phyloP scores from a whole-genome alignment of 495 filamentous ascomycete genomes.

The Penicillium fimorum region DNA sequence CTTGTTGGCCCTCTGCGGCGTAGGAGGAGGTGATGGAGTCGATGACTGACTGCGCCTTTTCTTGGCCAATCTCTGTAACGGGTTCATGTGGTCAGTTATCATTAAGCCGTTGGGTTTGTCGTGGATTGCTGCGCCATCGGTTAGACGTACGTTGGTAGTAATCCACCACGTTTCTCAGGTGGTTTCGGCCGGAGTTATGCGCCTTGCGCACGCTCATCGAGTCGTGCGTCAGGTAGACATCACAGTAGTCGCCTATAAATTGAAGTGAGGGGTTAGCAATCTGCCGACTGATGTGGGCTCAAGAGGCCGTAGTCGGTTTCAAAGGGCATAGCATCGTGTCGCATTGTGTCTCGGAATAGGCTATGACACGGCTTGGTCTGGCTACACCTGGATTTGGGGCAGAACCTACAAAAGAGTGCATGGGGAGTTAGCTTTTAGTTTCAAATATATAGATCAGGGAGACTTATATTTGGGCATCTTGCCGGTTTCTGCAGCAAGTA shows the following conservation, averaged over 20 bases:
- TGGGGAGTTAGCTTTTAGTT: conserved; percentile 46
- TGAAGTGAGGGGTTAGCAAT: conserved; percentile 11
- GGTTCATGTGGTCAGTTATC: conserved; percentile 3
- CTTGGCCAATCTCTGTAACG: conserved; percentile 87
- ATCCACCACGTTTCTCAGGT: conserved; percentile 93
- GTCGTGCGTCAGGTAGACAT: conserved; percentile 99
- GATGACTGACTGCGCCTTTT: conserved; percentile 97
- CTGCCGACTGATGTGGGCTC: neutral
- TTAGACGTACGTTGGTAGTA: conserved; percentile 88
- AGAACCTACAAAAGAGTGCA: conserved; percentile 69
- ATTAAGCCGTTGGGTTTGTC: neutral
- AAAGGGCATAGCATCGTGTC: conserved; percentile 7
- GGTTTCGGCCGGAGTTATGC: conserved; percentile 94
- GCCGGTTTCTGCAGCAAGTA: conserved; percentile 22
- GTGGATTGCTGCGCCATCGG: conserved; percentile 3
- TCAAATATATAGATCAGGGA: conserved; percentile 1
- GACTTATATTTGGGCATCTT: conserved; percentile 84
- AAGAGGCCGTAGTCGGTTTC: conserved; percentile 4
- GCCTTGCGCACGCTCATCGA: conserved; percentile 99
- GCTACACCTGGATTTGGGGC: neutral
- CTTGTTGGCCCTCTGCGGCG: conserved; percentile 84
- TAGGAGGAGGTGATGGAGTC: conserved; percentile 96
- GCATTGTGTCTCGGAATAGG: conserved; percentile 12
- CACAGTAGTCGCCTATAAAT: conserved; percentile 91
- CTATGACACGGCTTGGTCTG: conserved; percentile 9